These are phyloP conservation scores for Phytophthora aleatoria DNA, from an alignment of 352 stramenopile genomes.

Conservation along the genomic window DNA sequence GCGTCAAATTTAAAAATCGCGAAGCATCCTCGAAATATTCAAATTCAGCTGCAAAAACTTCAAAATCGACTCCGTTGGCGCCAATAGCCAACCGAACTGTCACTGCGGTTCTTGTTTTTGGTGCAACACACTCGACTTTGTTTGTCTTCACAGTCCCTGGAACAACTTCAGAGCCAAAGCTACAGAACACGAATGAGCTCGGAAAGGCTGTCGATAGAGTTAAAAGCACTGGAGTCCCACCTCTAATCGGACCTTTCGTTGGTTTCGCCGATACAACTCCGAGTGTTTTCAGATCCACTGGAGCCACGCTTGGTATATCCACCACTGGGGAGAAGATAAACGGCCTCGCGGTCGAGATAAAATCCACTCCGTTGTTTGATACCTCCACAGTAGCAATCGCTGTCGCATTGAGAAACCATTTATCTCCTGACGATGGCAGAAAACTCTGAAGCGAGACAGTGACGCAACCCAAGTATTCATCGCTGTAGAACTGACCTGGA, in stretches of 20 bases:
- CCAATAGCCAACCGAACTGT: slow-evolving; percentile 43
- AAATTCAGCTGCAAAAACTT: slow-evolving; percentile 48
- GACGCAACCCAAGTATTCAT: slow-evolving; percentile 33
- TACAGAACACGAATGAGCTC: slow-evolving; percentile 45
- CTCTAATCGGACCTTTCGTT: slow-evolving; percentile 49
- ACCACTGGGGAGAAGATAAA: slow-evolving; percentile 37
- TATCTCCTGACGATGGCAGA: slow-evolving; percentile 9
- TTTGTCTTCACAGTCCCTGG: slow-evolving; percentile 21
- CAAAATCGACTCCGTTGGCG: slow-evolving; percentile 60
- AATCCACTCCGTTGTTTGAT: slow-evolving; percentile 61
- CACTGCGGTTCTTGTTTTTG: slow-evolving; percentile 7
- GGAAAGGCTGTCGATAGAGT: slow-evolving; percentile 27
- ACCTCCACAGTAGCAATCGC: slow-evolving; percentile 38
- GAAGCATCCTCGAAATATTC: slow-evolving; percentile 44
- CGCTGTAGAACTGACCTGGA: slow-evolving; percentile 28
- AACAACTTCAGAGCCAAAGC: slow-evolving; percentile 57
- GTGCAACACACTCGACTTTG: slow-evolving; percentile 38
- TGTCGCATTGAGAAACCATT: slow-evolving; percentile 24
- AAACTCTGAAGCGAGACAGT: slow-evolving; percentile 30
- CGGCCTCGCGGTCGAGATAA: slow-evolving; percentile 17
- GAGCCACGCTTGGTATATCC: background rate
- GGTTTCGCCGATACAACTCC: slow-evolving; percentile 46
- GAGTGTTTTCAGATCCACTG: slow-evolving; percentile 29
- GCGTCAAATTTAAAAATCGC: slow-evolving; percentile 33
- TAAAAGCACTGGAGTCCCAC: slow-evolving; percentile 62